Evolutionary conservation across 495 filamentous ascomycete genomes (phyloP).

Genomic region (Aspergillus sclerotiicarbonarius): DNA sequence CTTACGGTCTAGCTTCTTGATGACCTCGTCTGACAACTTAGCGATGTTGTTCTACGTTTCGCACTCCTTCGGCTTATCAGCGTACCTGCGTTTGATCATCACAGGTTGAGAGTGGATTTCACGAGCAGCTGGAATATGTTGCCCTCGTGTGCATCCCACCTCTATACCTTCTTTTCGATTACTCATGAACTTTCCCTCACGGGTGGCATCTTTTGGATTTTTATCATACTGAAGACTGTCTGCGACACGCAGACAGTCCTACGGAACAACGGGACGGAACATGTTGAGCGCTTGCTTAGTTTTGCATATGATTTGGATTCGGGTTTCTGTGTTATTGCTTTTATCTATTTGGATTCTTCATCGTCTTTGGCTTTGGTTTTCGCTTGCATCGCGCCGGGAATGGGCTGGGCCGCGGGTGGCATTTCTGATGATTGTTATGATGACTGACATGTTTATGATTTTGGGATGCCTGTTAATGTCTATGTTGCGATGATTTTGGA

Average conservation of each 20-base stretch:
- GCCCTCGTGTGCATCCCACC: conserved; percentile 20
- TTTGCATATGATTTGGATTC: not conserved
- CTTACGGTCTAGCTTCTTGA: conserved; percentile 17
- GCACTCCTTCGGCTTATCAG: conserved; percentile 20
- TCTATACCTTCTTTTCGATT: not conserved
- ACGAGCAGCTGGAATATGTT: conserved; percentile 14
- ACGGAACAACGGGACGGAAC: not conserved
- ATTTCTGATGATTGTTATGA: conserved; percentile 27
- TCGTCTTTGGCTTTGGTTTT: conserved; percentile 20
- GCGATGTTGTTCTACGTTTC: conserved; percentile 23
- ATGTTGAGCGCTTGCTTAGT: conserved; percentile 1
- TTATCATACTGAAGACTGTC: not conserved
- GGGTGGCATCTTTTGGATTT: not conserved
- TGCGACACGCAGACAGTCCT: not conserved
- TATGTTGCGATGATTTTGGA: conserved; percentile 16
- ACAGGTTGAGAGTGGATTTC: conserved; percentile 16
- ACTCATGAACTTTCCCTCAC: not conserved
- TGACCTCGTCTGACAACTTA: conserved; percentile 22
- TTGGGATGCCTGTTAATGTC: conserved; percentile 26
- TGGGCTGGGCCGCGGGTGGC: conserved; percentile 17
- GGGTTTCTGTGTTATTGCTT: not conserved
- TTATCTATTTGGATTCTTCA: conserved; percentile 3
- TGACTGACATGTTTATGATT: conserved; percentile 25
- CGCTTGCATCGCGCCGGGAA: conserved; percentile 19
- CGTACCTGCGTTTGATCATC: conserved; percentile 16